phyloP scores from a whole-genome alignment of 805 yeast genomes.

The Cyberlindnera japonica region DNA sequence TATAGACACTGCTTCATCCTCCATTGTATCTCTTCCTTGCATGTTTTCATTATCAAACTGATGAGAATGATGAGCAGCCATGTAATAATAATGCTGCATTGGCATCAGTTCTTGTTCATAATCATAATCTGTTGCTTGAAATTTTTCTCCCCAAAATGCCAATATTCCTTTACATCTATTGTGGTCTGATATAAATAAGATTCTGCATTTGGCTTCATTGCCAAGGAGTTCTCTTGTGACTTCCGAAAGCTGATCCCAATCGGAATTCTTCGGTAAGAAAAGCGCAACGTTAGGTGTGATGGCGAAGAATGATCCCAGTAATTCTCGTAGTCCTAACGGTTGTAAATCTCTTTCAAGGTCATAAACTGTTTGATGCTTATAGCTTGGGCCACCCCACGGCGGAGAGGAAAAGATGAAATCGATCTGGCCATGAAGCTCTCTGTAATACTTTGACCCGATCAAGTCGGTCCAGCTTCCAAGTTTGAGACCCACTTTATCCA shows the following conservation, averaged over 20 bases:
- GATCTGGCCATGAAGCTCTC: constrained; percentile 23
- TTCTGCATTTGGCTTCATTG: constrained; percentile 38
- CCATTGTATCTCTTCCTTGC: not conserved
- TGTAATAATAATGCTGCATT: constrained; percentile 13
- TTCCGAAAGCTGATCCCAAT: constrained; percentile 46
- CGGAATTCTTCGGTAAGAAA: constrained; percentile 61
- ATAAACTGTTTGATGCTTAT: constrained; percentile 39
- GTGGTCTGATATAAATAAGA: constrained; percentile 39
- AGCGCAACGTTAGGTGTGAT: constrained; percentile 49
- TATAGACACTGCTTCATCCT: not conserved
- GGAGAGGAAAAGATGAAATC: constrained; percentile 73
- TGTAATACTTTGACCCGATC: constrained; percentile 17
- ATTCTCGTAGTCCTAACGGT: constrained; percentile 46
- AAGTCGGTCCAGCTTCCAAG: constrained; percentile 44
- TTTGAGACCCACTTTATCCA: constrained; percentile 44
- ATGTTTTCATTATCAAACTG: not conserved
- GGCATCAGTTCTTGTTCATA: constrained; percentile 11
- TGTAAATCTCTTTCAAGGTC: constrained; percentile 40
- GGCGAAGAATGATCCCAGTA: constrained; percentile 40
- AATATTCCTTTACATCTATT: constrained; percentile 51
- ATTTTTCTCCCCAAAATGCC: constrained; percentile 56
- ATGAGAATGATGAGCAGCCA: constrained; percentile 4
- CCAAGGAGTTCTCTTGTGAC: constrained; percentile 48
- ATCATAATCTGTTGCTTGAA: constrained; percentile 28
- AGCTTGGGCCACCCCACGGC: constrained; percentile 84